These are phyloP conservation scores for Knoxdaviesia capensis DNA, from an alignment of 2,329 filamentous ascomycete genomes.

Conservation along the genomic window DNA sequence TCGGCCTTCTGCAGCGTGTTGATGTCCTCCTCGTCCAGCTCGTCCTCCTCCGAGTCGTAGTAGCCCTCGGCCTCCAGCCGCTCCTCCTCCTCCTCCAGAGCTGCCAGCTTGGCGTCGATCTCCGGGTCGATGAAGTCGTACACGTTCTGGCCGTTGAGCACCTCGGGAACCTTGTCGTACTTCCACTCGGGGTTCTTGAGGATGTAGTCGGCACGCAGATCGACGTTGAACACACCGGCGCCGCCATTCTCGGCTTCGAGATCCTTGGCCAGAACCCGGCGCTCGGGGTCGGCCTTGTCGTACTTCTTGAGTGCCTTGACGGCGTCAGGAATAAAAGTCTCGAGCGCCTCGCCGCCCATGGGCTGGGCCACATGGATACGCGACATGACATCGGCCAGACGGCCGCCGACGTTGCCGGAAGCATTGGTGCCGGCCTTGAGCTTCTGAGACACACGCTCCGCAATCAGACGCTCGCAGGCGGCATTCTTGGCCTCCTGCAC, in stretches of 20 bases:
- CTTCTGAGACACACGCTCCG: slow-evolving; percentile 86
- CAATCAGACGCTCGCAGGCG: slow-evolving; percentile 80
- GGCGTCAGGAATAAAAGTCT: slow-evolving; percentile 77
- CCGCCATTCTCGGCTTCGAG: slow-evolving; percentile 83
- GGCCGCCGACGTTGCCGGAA: slow-evolving; percentile 55
- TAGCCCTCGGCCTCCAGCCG: slow-evolving; percentile 77
- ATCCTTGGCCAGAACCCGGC: slow-evolving; percentile 63
- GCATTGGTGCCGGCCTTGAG: slow-evolving; percentile 74
- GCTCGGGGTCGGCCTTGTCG: slow-evolving; percentile 73
- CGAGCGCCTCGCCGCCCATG: slow-evolving; percentile 55
- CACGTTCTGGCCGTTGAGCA: slow-evolving; percentile 90
- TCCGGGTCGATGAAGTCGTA: slow-evolving; percentile 96
- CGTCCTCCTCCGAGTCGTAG: slow-evolving; percentile 68
- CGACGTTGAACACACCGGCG: slow-evolving; percentile 87
- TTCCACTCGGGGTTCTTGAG: slow-evolving; percentile 87
- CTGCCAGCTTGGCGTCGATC: slow-evolving; percentile 79
- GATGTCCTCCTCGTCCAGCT: slow-evolving; percentile 76
- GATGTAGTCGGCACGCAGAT: slow-evolving; percentile 74
- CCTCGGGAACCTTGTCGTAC: slow-evolving; percentile 84
- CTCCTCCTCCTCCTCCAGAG: slow-evolving; percentile 90
- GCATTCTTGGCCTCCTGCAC: slow-evolving; percentile 90
- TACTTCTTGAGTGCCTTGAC: slow-evolving; percentile 70
- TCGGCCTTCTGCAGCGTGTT: slow-evolving; percentile 84
- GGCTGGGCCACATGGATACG: slow-evolving; percentile 96
- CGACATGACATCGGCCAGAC: slow-evolving; percentile 76